Conservation (phyloP, 768 basidiomycete species). For the Suillus placidus region DNA sequence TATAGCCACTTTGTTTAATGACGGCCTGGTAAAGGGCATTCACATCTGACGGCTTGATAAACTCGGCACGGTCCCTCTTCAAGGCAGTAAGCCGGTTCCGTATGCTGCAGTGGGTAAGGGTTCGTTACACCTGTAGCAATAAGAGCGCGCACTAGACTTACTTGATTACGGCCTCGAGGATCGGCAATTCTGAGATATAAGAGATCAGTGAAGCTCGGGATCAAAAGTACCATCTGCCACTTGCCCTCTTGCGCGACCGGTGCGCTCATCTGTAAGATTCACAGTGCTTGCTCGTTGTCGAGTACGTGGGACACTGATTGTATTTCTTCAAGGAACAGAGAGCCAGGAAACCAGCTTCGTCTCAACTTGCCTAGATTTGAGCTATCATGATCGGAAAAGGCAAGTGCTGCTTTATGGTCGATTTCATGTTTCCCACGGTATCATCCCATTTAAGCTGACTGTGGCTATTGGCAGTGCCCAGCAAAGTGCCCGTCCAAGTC, state of each 20-base stretch:
- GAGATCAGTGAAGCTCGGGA: slow-evolving; percentile 19
- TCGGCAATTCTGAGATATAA: slow-evolving; percentile 73
- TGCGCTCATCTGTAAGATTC: slow-evolving; percentile 50
- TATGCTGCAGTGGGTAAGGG: slow-evolving; percentile 58
- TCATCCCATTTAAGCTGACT: slow-evolving; percentile 25
- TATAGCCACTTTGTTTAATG: slow-evolving; percentile 82
- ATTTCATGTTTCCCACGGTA: slow-evolving; percentile 37
- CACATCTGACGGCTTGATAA: slow-evolving; percentile 92
- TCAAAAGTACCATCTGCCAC: slow-evolving; percentile 23
- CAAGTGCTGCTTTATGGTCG: slow-evolving; percentile 17
- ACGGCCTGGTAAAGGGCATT: slow-evolving; percentile 90
- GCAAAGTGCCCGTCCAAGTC: slow-evolving; percentile 10
- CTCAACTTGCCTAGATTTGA: slow-evolving; percentile 3
- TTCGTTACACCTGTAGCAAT: slow-evolving; percentile 25
- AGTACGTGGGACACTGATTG: slow-evolving; percentile 7
- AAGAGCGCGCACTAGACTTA: slow-evolving; percentile 38
- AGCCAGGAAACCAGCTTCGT: background rate
- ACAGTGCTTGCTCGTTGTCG: slow-evolving; percentile 5
- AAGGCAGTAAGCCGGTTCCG: slow-evolving; percentile 93
- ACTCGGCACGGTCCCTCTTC: slow-evolving; percentile 91
- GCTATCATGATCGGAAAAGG: slow-evolving; percentile 38
- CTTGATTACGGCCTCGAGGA: slow-evolving; percentile 95
- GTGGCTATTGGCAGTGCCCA: slow-evolving; percentile 20
- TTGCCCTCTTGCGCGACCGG: slow-evolving; percentile 82
- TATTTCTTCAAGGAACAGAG: slow-evolving; percentile 6